These are phyloP conservation scores for Ambrosiella beaveri DNA, from an alignment of 2,329 filamentous ascomycete species.

Conservation along the genomic window DNA sequence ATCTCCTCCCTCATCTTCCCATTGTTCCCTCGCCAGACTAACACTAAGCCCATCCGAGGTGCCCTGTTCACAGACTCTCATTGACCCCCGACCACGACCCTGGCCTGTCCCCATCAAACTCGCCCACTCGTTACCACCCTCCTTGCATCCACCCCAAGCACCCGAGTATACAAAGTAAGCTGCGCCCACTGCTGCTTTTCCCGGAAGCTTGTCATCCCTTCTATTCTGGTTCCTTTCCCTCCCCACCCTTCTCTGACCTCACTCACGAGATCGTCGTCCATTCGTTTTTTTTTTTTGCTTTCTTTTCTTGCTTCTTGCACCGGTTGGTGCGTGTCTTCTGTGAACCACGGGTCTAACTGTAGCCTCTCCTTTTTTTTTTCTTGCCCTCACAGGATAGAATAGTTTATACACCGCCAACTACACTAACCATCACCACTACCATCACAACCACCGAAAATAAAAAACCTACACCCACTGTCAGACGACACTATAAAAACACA, in stretches of 20 bases:
- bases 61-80: slow-evolving; percentile 23
- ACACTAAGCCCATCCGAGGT: slow-evolving; percentile 2
- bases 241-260: slow-evolving; percentile 4
- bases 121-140: slow-evolving; percentile 38
- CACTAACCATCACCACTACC: not conserved
- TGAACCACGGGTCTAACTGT: not conserved
- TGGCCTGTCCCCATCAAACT: slow-evolving; percentile 27
- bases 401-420: not conserved
- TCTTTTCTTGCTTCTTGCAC: not conserved
- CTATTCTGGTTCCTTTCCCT: not conserved
- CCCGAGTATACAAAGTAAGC: slow-evolving; percentile 19
- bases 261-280: slow-evolving; percentile 5
- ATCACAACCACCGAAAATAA: not conserved
- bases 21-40: not conserved
- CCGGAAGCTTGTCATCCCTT: slow-evolving; percentile 19
- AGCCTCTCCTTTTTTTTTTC: slow-evolving; percentile 12
- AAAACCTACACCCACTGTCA: not conserved
- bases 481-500: slow-evolving; percentile 14
- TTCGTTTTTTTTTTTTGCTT: slow-evolving; percentile 12
- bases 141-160: slow-evolving; percentile 20
- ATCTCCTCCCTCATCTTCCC: not conserved
- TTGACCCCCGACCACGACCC: slow-evolving; percentile 23
- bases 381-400: not conserved
- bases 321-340: not conserved
- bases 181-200: not conserved